Percentiles rank a stretch among this genome's conserved stretches.
Conservation (phyloP, 2,329 filamentous ascomycete genomes). For the Triangularia setosa region DNA sequence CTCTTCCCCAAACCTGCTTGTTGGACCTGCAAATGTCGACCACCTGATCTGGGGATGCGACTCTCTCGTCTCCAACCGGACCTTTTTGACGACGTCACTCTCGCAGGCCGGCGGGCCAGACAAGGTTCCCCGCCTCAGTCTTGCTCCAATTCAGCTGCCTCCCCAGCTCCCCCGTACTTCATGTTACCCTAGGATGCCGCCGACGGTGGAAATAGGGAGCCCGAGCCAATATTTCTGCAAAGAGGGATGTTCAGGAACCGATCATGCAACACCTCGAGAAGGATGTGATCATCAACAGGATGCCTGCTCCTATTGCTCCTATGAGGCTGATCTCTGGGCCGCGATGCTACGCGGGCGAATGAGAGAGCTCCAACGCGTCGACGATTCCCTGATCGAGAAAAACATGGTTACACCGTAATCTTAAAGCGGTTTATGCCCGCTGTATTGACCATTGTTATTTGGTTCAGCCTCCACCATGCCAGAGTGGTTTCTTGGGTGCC, state of each 20-base stretch:
- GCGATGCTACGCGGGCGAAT: not conserved
- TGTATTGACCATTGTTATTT: not conserved
- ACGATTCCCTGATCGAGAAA: not conserved
- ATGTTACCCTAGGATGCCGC: not conserved
- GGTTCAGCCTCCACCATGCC: not conserved
- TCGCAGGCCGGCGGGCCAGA: not conserved
- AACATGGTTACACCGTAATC: not conserved
- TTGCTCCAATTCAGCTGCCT: not conserved
- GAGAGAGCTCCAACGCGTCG: not conserved
- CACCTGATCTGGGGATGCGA: not conserved
- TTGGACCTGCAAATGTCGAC: not conserved
- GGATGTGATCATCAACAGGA: not conserved
- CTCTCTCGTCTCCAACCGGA: not conserved
- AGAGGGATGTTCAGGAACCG: not conserved
- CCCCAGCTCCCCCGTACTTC: not conserved
- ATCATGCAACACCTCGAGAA: not conserved
- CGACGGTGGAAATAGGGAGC: not conserved
- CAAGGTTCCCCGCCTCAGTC: slow-evolving; percentile 5
- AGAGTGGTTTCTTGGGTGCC: not conserved
- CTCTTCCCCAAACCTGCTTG: not conserved
- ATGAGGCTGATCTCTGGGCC: not conserved
- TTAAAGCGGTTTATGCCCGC: not conserved
- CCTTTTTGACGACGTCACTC: slow-evolving; percentile 7
- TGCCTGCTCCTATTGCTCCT: not conserved
- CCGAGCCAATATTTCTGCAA: not conserved